Evolutionary conservation across 2,329 filamentous ascomycete species (phyloP).

Genomic region (Venturia carpophila): DNA sequence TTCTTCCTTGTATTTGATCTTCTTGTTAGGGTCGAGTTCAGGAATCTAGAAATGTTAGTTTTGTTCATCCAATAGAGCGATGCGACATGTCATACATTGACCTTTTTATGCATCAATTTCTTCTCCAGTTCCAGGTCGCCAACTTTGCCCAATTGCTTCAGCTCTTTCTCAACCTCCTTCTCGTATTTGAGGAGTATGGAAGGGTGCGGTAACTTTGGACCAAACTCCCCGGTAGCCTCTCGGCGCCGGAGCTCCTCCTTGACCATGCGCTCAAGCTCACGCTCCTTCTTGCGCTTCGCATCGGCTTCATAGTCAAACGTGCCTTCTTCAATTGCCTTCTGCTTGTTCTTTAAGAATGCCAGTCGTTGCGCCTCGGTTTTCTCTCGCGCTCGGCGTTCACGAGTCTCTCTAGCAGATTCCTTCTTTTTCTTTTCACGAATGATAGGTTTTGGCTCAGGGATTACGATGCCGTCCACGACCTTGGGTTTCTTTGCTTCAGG

Average conservation of each 20-base stretch:
- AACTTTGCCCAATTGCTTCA: neutral
- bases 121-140: constrained; percentile 11
- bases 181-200: constrained; percentile 4
- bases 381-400: constrained; percentile 8
- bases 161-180: constrained; percentile 13
- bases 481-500: constrained; percentile 8
- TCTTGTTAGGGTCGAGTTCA: constrained; percentile 12
- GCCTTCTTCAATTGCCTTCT: constrained; percentile 5
- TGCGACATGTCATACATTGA: neutral
- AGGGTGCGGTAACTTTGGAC: constrained; percentile 13
- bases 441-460: constrained; percentile 1
- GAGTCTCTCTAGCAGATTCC: constrained; percentile 3
- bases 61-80: neutral
- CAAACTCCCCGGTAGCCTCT: constrained; percentile 7
- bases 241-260: constrained; percentile 8
- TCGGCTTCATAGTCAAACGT: constrained; percentile 15
- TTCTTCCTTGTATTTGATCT: constrained; percentile 17
- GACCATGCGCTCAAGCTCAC: constrained; percentile 9
- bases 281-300: constrained; percentile 7
- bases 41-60: constrained; percentile 1
- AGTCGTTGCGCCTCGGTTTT: neutral
- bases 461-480: constrained; percentile 7
- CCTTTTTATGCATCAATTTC: constrained; percentile 11
- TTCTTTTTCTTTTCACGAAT: constrained; percentile 13
- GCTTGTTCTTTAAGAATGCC: neutral